phyloP scores from a whole-genome alignment of 176 grass and related monocot genomes.

The Pharus latifolius region DNA sequence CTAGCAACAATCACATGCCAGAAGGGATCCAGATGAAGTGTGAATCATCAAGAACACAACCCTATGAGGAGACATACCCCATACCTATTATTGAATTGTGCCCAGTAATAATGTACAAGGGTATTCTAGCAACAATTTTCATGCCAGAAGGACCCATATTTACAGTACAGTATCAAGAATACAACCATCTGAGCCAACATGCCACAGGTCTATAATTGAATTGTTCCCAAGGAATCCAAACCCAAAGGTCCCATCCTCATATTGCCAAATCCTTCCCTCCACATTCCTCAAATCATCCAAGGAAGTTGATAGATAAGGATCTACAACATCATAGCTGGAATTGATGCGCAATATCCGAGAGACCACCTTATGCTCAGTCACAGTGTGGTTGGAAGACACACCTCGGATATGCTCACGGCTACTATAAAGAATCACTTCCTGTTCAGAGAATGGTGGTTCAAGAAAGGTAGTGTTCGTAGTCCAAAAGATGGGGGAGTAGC shows the following conservation, averaged over 20 bases:
- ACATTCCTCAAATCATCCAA: slow-evolving; percentile 46
- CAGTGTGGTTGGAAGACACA: slow-evolving; percentile 6
- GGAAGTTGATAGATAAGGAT: slow-evolving; percentile 27
- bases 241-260: slow-evolving; percentile 85
- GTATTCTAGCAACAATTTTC: slow-evolving; percentile 33
- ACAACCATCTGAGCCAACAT: slow-evolving; percentile 49
- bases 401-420: slow-evolving; percentile 34
- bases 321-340: slow-evolving; percentile 66
- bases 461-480: slow-evolving; percentile 71
- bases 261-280: slow-evolving; percentile 84
- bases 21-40: slow-evolving; percentile 12
- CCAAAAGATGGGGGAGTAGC: slow-evolving; percentile 80
- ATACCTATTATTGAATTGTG: slow-evolving; percentile 30
- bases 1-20: slow-evolving; percentile 27
- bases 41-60: slow-evolving; percentile 34
- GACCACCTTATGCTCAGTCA: slow-evolving; percentile 5
- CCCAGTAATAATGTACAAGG: slow-evolving; percentile 34
- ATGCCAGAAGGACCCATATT: slow-evolving; percentile 19
- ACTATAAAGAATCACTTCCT: slow-evolving; percentile 54
- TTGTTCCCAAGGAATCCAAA: slow-evolving; percentile 74
- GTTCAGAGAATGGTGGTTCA: slow-evolving; percentile 62
- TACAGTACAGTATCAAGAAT: slow-evolving; percentile 50
- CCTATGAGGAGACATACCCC: slow-evolving; percentile 46
- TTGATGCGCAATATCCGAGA: slow-evolving; percentile 68
- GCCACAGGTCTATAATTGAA: slow-evolving; percentile 72